These are phyloP conservation scores for Aspergillus puulaauensis DNA, from an alignment of 2,329 filamentous ascomycete genomes.

Conservation along the genomic window DNA sequence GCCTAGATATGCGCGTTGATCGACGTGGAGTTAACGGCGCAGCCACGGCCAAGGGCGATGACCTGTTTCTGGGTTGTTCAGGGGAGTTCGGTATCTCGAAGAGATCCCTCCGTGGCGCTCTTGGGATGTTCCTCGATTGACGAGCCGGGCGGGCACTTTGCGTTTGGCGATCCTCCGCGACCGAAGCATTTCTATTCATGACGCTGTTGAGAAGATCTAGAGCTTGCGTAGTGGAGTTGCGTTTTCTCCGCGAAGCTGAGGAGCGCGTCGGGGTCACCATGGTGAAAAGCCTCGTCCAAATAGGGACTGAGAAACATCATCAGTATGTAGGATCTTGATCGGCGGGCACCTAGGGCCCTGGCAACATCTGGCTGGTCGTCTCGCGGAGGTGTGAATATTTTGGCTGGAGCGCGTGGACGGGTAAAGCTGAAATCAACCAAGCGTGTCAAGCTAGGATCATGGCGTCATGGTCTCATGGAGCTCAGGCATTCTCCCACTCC, in stretches of 20 bases:
- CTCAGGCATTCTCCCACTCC: background rate
- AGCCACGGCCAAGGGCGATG: background rate
- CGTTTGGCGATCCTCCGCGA: background rate
- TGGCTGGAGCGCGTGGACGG: background rate
- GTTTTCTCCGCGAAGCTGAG: slow-evolving; percentile 13
- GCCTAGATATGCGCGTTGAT: slow-evolving; percentile 9
- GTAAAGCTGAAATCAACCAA: background rate
- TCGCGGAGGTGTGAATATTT: background rate
- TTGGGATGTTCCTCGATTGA: background rate
- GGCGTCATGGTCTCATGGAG: slow-evolving; percentile 9
- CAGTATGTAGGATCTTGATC: background rate
- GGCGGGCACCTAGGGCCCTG: background rate
- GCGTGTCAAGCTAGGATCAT: background rate
- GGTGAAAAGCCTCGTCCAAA: background rate
- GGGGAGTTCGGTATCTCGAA: slow-evolving; percentile 12
- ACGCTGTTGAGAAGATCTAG: slow-evolving; percentile 24
- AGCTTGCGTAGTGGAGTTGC: slow-evolving; percentile 13
- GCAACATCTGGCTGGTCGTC: background rate
- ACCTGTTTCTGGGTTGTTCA: background rate
- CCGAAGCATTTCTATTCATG: slow-evolving; percentile 3
- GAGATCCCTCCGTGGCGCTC: slow-evolving; percentile 7
- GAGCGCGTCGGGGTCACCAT: slow-evolving; percentile 14
- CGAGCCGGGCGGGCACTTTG: slow-evolving; percentile 6
- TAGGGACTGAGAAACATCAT: background rate
- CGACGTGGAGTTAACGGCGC: slow-evolving; percentile 11